Evolutionary conservation across 176 grass and related monocot species (phyloP).

Genomic region (Chloris gayana): DNA sequence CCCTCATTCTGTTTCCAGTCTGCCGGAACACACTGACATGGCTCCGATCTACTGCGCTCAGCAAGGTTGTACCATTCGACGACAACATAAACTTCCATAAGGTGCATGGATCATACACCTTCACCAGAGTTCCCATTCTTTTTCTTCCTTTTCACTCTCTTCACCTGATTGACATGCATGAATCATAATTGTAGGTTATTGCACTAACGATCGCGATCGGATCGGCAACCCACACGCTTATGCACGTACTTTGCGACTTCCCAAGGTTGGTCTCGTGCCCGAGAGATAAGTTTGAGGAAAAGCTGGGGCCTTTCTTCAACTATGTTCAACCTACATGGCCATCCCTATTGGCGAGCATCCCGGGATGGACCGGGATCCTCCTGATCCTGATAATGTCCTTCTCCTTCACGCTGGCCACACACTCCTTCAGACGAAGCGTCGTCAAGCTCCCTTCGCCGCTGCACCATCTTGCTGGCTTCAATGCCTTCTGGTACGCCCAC

Average conservation of each 20-base stretch:
- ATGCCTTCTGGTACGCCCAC: constrained; percentile 97
- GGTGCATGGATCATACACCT: constrained; percentile 23
- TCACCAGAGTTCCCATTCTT: background rate
- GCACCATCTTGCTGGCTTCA: constrained; percentile 92
- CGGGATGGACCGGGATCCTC: constrained; percentile 83
- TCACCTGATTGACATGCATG: background rate
- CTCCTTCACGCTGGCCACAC: constrained; percentile 89
- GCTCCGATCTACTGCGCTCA: constrained; percentile 68
- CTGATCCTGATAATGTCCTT: constrained; percentile 92
- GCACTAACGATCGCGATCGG: constrained; percentile 64
- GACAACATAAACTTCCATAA: constrained; percentile 99
- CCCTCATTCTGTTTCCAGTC: constrained; percentile 87
- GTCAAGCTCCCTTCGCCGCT: constrained; percentile 87
- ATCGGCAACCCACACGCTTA: constrained; percentile 64
- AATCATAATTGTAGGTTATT: constrained; percentile 49
- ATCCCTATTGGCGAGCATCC: constrained; percentile 54
- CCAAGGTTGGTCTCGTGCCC: constrained; percentile 77
- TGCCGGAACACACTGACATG: constrained; percentile 85
- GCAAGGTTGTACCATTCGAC: constrained; percentile 71
- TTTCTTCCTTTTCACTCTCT: background rate
- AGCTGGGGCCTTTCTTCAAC: constrained; percentile 72
- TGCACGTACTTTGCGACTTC: constrained; percentile 83
- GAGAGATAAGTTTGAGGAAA: constrained; percentile 58
- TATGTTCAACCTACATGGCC: constrained; percentile 67
- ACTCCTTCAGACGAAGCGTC: constrained; percentile 77